Base-by-base conservation (phyloP, 2,329 filamentous ascomycete genomes). In the Colletotrichum incanum region DNA sequence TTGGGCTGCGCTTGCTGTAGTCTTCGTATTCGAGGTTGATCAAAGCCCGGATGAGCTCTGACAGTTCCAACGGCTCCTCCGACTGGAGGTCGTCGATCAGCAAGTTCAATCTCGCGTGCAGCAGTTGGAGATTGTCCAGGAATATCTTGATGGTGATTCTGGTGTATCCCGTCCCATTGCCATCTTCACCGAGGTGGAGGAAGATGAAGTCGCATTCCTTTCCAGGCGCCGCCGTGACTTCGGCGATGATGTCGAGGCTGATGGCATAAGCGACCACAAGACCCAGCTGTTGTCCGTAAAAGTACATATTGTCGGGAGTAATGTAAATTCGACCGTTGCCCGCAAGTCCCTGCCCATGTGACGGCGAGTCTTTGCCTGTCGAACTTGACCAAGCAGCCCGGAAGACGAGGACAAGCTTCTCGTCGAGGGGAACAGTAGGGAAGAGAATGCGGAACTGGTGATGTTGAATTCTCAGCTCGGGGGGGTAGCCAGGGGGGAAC, bases 281-380 rank as follows among this genome's bases (percentile, higher is more conserved):
- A 7, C 96, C 96, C 80, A 98, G 91, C 79, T 98, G 94, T 78
- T 98, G 93, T 77, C 95, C 97, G 82, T 98, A 99, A 79, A 99
- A 98, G 81, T 97, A 98, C 80, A 99, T 91, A 75, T 95, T 93
- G 73, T 93, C 91, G 0, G 92, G 88, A 0, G 96, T 98, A 72
- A 98, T 92, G 80, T 97, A 99, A 31, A 97, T 91, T 65, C 96
- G 91, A 0, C 96, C 89, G 67, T 89, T 89, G 23, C 88, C 88
- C 28, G 86, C 83, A 75, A 98, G 94, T 73, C 79, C 81, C 31
- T 49, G 80, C 1, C 79, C 76, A 20, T 84, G 83, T 65, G 79
- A 81, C 4, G 82, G 80, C 9, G 84, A 82, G 23, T 84, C 82
- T 31, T 84, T 82, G 12, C 85, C 79, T 39, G 78, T 82, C 23